Percentiles rank a stretch among this genome's conserved stretches.
Evolutionary conservation across 2,329 filamentous ascomycete species (phyloP).

Genomic region (Claviceps sorghi): DNA sequence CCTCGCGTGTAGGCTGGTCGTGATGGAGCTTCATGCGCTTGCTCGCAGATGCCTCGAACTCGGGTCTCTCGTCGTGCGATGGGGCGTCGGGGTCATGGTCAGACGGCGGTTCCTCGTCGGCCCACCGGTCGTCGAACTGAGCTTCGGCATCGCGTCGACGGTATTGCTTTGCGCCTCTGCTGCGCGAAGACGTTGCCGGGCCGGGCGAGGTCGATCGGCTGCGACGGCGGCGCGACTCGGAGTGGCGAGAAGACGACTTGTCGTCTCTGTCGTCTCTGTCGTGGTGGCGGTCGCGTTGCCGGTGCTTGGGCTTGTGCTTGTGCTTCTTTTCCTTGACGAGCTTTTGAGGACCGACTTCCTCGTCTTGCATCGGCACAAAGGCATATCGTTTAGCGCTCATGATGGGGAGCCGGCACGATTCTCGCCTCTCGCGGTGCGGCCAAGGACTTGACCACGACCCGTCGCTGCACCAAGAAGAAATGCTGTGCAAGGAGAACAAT

Average conservation of each 20-base stretch:
- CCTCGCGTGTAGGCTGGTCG: constrained; percentile 29
- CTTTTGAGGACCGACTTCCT: constrained; percentile 41
- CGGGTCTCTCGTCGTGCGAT: constrained; percentile 33
- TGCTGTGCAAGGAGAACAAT: no score
- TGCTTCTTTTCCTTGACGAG: constrained; percentile 35
- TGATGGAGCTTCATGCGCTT: constrained; percentile 56
- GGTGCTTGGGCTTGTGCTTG: constrained; percentile 25
- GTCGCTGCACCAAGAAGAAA: no score
- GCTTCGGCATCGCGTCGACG: constrained; percentile 25
- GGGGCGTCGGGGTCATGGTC: constrained; percentile 21
- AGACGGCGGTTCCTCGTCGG: constrained; percentile 51
- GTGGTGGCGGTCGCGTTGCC: constrained; percentile 22
- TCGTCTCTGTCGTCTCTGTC: constrained; percentile 15
- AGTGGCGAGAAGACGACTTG: constrained; percentile 13
- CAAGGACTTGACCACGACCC: no score
- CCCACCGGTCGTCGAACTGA: constrained; percentile 68
- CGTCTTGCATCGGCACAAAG: constrained; percentile 52
- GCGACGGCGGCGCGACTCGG: constrained; percentile 15
- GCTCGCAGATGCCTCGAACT: constrained; percentile 53
- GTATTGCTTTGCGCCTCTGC: constrained; percentile 26
- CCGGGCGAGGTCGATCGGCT: constrained; percentile 21
- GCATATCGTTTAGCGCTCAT: constrained; percentile 50
- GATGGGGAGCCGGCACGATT: neutral
- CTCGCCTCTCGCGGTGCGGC: no score
- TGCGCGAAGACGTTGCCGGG: constrained; percentile 12